Evolutionary conservation across 2,329 filamentous ascomycete species (phyloP), one percentile per base, ranked within the genome.

Genomic region (Hymenoscyphus repandus): DNA sequence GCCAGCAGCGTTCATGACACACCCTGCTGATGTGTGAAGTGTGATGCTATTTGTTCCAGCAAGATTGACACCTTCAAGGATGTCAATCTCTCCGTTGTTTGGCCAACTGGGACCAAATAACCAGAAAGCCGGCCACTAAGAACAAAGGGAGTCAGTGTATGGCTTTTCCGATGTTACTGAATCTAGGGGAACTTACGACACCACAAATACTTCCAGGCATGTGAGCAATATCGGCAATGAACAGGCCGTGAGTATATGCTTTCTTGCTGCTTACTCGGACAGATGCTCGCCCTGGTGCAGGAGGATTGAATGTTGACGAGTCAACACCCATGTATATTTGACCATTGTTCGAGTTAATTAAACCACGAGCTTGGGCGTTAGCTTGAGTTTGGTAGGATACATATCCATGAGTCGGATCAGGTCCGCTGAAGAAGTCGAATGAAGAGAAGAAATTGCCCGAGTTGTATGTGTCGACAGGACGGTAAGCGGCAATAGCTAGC

Each of bases 151-250:
- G 34, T 37, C 34, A 37, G 34, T 17, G 15, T 17, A 4, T 37
- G 4, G 4, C 15, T 13, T 17, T 13, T 37, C 12, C 34, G 10
- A 37, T 13, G 15, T 4, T 9, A 13, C 12, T 4, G 15, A 37
- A 5, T 13, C 12, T 13, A 13, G 12, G 4, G 4, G 3, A 13
- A 37, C 13, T 17, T 40, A 40, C 18, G 45, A 80, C 76, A 18
- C 86, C 87, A 58, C 87, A 90, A 45, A 79, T 72, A 1, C 82
- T 81, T 74, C 76, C 59, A 2, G 87, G 85, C 84, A 90, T 90
- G 59, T 90, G 86, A 15, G 74, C 73, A 46, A 90, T 77, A 64
- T 90, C 86, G 18, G 85, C 74, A 45, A 90, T 82, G 59, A 90
- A 81, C 9, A 90, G 75, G 1, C 84, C 86, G 58, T 83, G 74